Conservation (phyloP, 2,329 filamentous ascomycete species). For the Fusarium praegraminearum region DNA sequence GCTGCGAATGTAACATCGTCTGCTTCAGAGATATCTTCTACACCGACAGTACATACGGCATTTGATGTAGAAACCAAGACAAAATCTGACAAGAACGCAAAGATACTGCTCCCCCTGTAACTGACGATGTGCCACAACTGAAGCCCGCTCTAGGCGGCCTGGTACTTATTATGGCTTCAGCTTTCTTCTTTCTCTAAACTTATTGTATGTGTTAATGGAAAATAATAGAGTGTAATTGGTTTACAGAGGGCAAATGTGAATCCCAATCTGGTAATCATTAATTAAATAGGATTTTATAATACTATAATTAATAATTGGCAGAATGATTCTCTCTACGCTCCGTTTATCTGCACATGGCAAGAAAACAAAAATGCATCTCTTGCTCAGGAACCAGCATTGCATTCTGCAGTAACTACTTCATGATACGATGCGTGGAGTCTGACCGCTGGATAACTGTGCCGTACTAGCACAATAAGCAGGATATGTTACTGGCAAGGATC, state of each 20-base stretch:
- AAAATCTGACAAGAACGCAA: not conserved
- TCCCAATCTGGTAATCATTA: not conserved
- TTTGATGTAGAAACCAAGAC: not conserved
- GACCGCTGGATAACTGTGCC: not conserved
- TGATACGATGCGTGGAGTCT: no score
- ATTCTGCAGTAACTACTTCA: not conserved
- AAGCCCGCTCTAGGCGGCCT: not conserved
- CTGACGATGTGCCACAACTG: not conserved
- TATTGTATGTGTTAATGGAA: not conserved
- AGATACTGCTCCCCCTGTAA: not conserved
- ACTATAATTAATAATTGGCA: not conserved
- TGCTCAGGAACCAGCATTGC: no score
- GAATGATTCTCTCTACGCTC: not conserved
- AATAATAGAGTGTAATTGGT: not conserved
- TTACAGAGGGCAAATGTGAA: not conserved
- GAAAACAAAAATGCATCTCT: not conserved
- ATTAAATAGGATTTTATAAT: not conserved
- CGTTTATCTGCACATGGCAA: accelerated
- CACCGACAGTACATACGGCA: not conserved
- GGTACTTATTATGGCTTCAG: not conserved
- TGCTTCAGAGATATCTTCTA: not conserved
- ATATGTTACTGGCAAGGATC: not conserved
- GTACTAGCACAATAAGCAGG: not conserved
- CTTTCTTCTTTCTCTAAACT: not conserved
- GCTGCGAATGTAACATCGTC: not conserved